Conservation (phyloP, 2,329 filamentous ascomycete species). For the Neonectria magnoliae region DNA sequence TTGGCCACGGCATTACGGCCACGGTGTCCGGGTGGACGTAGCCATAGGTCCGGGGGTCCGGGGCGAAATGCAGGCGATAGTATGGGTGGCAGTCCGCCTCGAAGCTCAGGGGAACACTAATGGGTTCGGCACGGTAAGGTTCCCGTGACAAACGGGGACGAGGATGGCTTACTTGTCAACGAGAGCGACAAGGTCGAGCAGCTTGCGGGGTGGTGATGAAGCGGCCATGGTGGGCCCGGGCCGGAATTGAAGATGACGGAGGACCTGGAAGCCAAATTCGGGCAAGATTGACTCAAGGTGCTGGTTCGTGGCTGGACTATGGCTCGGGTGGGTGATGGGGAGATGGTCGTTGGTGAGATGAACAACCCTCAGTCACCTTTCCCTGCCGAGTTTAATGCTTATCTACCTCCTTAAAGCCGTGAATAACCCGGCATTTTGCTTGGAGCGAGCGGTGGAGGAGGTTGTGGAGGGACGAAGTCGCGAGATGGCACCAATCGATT, state of each 20-base stretch:
- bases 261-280: neutral
- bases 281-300: neutral
- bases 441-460: constrained; percentile 7
- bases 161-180: constrained; percentile 54
- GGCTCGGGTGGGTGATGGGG: neutral
- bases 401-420: neutral
- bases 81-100: constrained; percentile 50
- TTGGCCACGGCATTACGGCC: constrained; percentile 58
- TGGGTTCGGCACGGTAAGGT: neutral
- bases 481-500: neutral
- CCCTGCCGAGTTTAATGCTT: neutral
- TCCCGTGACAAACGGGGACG: neutral
- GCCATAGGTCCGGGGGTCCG: constrained; percentile 59
- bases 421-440: constrained; percentile 10
- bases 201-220: constrained; percentile 32
- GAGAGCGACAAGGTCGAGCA: constrained; percentile 52
- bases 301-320: neutral
- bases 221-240: constrained; percentile 23
- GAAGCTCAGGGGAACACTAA: constrained; percentile 60
- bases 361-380: neutral
- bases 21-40: constrained; percentile 60
- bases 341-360: neutral
- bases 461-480: neutral
- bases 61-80: constrained; percentile 57
- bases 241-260: neutral